Percentiles rank a stretch among this genome's conserved stretches.
Evolutionary conservation across 2,329 filamentous ascomycete species (phyloP).

Genomic region (Trichoderma sp.): DNA sequence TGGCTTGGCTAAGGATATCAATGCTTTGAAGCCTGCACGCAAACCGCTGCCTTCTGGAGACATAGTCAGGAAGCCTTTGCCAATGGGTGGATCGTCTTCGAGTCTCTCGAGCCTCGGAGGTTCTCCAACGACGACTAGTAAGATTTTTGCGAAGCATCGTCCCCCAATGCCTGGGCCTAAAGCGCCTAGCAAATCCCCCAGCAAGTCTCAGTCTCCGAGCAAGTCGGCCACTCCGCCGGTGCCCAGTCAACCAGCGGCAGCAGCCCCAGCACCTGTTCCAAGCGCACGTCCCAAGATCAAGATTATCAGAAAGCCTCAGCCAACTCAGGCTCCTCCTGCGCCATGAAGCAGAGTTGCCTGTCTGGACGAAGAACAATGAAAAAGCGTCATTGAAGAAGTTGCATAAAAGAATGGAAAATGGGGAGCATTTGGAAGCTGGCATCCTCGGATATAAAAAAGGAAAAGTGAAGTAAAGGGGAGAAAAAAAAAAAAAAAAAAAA

Average conservation of each 20-base stretch:
- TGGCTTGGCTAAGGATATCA: slow-evolving; percentile 34
- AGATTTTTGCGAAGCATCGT: slow-evolving; percentile 33
- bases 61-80: slow-evolving; percentile 39
- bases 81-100: slow-evolving; percentile 33
- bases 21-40: slow-evolving; percentile 40
- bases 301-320: slow-evolving; percentile 41
- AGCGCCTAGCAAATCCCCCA: slow-evolving; percentile 27
- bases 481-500: background rate
- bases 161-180: slow-evolving; percentile 29
- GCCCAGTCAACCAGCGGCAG: slow-evolving; percentile 27
- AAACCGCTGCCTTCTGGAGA: slow-evolving; percentile 34
- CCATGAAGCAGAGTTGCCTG: background rate
- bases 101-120: slow-evolving; percentile 33
- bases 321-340: slow-evolving; percentile 18
- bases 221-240: slow-evolving; percentile 33
- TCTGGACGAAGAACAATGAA: background rate
- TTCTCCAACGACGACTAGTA: slow-evolving; percentile 33
- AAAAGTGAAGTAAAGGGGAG: no score
- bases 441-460: background rate
- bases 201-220: slow-evolving; percentile 7
- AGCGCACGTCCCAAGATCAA: slow-evolving; percentile 41
- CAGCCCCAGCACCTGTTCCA: slow-evolving; percentile 32
- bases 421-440: background rate
- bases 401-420: background rate
- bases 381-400: no score